Percentiles rank a stretch among this genome's conserved stretches.
Conservation (phyloP, 371 early-diverging fungal genomes). For the Zychaea mexicana region DNA sequence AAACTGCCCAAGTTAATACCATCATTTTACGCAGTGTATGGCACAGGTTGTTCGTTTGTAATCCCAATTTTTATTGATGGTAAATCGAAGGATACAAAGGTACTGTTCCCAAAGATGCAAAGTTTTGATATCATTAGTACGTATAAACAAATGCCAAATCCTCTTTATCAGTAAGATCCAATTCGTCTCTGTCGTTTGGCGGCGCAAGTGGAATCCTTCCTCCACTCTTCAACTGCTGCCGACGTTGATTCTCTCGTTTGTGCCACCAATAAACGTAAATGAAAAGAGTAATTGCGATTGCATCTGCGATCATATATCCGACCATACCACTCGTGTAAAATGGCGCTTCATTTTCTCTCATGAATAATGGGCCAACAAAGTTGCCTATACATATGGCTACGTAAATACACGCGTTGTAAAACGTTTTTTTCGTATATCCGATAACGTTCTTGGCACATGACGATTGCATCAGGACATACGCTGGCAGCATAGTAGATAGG, state of each 20-base stretch:
- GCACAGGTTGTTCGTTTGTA: too few relatives aligned
- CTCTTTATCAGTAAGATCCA: constrained; percentile 16
- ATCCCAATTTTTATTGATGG: too few relatives aligned
- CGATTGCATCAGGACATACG: constrained; percentile 8
- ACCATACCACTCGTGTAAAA: constrained; percentile 12
- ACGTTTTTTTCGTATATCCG: constrained; percentile 19
- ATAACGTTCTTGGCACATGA: constrained; percentile 10
- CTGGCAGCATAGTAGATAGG: constrained; percentile 2
- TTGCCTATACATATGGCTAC: constrained; percentile 10
- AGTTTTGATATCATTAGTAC: too few relatives aligned
- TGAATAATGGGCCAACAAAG: constrained; percentile 20
- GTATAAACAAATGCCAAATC: constrained; percentile 12
- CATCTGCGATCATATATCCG: constrained; percentile 28
- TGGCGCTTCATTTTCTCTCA: constrained; percentile 17
- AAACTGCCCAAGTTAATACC: too few relatives aligned
- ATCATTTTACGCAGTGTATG: too few relatives aligned
- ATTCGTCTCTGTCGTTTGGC: constrained; percentile 8
- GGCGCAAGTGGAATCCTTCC: background rate
- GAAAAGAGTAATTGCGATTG: constrained; percentile 5
- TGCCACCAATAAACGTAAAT: background rate
- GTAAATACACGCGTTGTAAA: constrained; percentile 8
- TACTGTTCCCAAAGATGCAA: background rate
- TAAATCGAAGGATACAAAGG: too few relatives aligned
- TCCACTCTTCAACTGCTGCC: background rate
- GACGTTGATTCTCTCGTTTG: background rate